Base-by-base conservation (phyloP, 345 rosid genomes). In the Lepidium africanum region DNA sequence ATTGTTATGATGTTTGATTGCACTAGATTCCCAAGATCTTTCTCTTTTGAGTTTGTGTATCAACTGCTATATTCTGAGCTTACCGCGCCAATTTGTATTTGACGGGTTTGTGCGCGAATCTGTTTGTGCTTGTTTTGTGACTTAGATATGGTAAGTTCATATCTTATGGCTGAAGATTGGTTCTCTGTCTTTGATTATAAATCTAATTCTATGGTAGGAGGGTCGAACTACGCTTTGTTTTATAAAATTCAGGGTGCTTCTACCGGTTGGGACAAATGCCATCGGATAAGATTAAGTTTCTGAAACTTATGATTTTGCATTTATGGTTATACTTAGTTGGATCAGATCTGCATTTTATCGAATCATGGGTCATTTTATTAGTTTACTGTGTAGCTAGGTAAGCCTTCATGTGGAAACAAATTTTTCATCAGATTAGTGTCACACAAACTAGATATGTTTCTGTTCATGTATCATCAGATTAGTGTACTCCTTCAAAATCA, bases 181-280 rank as follows among this genome's bases (percentile, higher is more conserved):
- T 47, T 48, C 66, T 58, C 11, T 59, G 16, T 42, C 39, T 55
- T 16, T 52, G 19, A 3, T 16, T 49, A 25, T 16, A 8, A 37
- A 49, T 59, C 43, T 41, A 51, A 30, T 50, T 35, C 11, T 39
- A 40, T 5, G 6, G 38, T 27, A 16, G 52, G 48, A 47, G 7
- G 63, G 2, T 63, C 41, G 68, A 71, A 71, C 64, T 32, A 43
- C 63, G 73, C 15, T 58, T 65, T 69, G 7, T 0, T 25, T 69
- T 5, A n/a, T 66, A 5, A 5, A 41, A 3, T 21, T 13, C 2
- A 5, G 37, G 56, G 25, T 2, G 0, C 45, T 67, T 54, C 16
- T 9, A 45, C 35, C 35, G 32, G 51, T 43, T 55, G 59, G n/a
- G 69, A 47, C 37, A 21, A 37, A 16, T 47, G 16, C 38, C 10